phyloP scores from a whole-genome alignment of 78 protist genomes.

The Polysphondylium violaceum region DNA sequence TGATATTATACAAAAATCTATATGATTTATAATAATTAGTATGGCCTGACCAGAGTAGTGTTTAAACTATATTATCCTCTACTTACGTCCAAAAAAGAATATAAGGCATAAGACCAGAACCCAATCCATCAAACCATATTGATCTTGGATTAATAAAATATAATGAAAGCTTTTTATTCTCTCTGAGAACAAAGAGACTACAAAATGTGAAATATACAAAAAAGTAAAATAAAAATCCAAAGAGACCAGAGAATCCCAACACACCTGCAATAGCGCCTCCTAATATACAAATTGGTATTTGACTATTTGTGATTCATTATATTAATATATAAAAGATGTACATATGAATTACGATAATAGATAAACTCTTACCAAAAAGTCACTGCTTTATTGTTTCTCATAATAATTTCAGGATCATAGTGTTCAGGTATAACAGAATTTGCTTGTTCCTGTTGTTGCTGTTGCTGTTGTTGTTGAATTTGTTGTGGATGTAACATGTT shows the following conservation, averaged over 20 bases:
- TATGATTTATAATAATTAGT: too few relatives aligned
- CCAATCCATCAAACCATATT: conserved; percentile 30
- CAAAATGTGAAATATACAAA: conserved; percentile 22
- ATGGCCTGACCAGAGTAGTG: too few relatives aligned
- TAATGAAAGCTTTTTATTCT: conserved; percentile 5
- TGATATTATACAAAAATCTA: conserved; percentile 50
- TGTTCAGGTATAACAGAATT: conserved; percentile 9
- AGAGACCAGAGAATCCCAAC: conserved; percentile 8
- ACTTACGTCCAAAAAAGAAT: conserved; percentile 48
- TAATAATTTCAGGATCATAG: conserved; percentile 14
- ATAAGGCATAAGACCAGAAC: conserved; percentile 24
- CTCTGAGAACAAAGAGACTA: conserved; percentile 17
- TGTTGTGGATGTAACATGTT: conserved; percentile 50
- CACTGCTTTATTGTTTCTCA: conserved; percentile 16
- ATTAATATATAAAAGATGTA: neutral
- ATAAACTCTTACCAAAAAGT: conserved; percentile 5
- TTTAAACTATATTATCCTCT: too few relatives aligned
- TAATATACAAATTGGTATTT: conserved; percentile 37
- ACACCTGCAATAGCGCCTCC: conserved; percentile 47
- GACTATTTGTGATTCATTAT: conserved; percentile 3
- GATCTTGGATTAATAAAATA: conserved; percentile 36
- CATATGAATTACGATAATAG: neutral
- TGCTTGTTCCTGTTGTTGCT: conserved; percentile 7
- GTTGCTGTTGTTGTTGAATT: conserved; percentile 39
- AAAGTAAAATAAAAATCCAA: conserved; percentile 11